Evolutionary conservation across 2,329 filamentous ascomycete species (phyloP), one percentile per base, ranked within the genome.

Genomic region (Calycina marina): DNA sequence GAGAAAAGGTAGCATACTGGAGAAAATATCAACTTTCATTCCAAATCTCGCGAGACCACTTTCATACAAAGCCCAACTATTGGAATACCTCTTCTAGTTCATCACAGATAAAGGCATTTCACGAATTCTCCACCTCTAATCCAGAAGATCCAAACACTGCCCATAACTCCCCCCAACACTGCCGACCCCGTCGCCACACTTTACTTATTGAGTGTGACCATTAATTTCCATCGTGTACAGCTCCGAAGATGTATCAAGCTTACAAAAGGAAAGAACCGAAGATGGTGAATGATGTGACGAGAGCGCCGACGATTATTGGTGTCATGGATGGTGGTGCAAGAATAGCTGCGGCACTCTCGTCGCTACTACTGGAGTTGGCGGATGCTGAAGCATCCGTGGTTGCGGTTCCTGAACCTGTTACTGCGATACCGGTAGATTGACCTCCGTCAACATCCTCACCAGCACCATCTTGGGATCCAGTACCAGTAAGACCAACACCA

Each of bases 401-500:
- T 8, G 36, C 14, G 9, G 14, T 10, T 10, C 40, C 31, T 4
- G 35, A 35, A 2, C 42, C 39, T 10, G 40, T 39, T 6, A 40
- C 40, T 4, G 46, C 47, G 16, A 44, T 50, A 18, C 49, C 48
- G 5, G 43, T 39, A 28, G 41, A 46, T 28, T 42, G 41, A 35
- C 46, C 44, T 25, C 41, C 46, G 9, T 46, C 20, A 22, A 22
- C 20, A n/a, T 22, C 20, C 20, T 22, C 20, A n/a, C 20, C 20
- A 22, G 20, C 20, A 9, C 20, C 37, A 18, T 48, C 50, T 37
- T 46, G 51, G 30, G 38, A 50, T 31, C 48, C 46, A 32, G 41
- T 36, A 34, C 45, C 49, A 34, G 39, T 61, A 57, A 52, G 31
- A 36, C 49, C 49, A 20, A 60, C 59, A 5, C 61, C 63, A 10